Conservation (phyloP, 2,329 filamentous ascomycete species). For the Paecilomyces dactylethromorphus region DNA sequence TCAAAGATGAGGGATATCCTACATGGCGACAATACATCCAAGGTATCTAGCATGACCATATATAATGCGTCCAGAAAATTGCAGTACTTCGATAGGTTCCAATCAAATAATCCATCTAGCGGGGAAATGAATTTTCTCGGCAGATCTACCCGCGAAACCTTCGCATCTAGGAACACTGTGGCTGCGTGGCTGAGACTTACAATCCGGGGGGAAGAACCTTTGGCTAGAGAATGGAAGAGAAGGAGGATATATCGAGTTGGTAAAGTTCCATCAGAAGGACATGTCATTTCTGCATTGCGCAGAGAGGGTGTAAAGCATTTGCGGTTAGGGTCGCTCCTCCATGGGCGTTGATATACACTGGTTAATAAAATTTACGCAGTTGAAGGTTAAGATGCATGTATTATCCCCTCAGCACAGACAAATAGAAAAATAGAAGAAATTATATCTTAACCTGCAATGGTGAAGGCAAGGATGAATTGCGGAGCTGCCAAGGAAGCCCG, state of each 20-base stretch:
- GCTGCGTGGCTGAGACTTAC: neutral
- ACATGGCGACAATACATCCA: too few relatives aligned
- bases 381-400: neutral
- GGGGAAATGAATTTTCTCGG: neutral
- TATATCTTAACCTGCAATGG: too few relatives aligned
- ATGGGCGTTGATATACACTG: neutral
- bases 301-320: neutral
- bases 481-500: too few relatives aligned
- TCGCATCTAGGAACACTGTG: neutral
- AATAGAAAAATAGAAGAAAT: neutral
- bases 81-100: neutral
- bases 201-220: neutral
- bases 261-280: neutral
- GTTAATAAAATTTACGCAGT: neutral
- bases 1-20: too few relatives aligned
- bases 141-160: neutral
- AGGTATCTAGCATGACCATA: too few relatives aligned
- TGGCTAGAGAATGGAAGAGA: neutral
- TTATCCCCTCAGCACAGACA: neutral
- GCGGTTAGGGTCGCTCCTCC: neutral
- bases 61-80: neutral
- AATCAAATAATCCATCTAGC: neutral
- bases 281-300: neutral
- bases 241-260: neutral
- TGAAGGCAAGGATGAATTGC: too few relatives aligned